Conservation (phyloP, 805 yeast genomes). For the Yarrowia sp. region DNA sequence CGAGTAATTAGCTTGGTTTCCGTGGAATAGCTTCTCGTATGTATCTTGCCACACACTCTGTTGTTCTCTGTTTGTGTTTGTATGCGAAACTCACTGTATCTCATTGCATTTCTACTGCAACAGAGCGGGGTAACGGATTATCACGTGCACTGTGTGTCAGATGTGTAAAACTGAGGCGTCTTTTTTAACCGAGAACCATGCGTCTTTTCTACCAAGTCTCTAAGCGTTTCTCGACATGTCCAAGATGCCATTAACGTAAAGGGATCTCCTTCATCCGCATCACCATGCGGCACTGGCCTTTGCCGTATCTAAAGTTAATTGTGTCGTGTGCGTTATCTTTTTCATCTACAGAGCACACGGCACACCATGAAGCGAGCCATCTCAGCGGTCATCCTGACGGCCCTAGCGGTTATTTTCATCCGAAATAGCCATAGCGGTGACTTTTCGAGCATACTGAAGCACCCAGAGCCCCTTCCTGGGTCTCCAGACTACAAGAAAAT, state of each 20-base stretch:
- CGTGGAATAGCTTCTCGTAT: too few relatives aligned
- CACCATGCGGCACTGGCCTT: neutral
- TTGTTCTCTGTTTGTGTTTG: too few relatives aligned
- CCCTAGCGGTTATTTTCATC: neutral
- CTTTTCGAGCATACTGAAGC: neutral
- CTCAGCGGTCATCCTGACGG: neutral
- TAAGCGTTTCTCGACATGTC: too few relatives aligned
- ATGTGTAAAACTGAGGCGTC: too few relatives aligned
- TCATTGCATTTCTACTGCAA: neutral
- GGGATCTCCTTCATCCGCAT: neutral
- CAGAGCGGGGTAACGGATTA: neutral
- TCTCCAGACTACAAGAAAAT: neutral
- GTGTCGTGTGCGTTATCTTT: conserved; percentile 18
- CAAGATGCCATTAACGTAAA: too few relatives aligned
- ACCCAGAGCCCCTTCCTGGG: neutral
- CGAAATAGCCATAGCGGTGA: neutral
- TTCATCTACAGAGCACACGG: neutral
- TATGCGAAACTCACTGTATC: neutral
- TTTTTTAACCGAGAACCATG: too few relatives aligned
- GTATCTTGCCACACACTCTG: too few relatives aligned
- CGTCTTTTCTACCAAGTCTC: too few relatives aligned
- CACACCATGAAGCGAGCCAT: conserved; percentile 4
- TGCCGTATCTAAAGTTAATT: conserved; percentile 13
- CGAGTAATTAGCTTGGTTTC: too few relatives aligned
- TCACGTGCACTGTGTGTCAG: neutral